A percentile compares a stretch with the other conserved stretches of the same genome.
phyloP scores from a whole-genome alignment of 306 rosid species.

The Cucurbita moschata region DNA sequence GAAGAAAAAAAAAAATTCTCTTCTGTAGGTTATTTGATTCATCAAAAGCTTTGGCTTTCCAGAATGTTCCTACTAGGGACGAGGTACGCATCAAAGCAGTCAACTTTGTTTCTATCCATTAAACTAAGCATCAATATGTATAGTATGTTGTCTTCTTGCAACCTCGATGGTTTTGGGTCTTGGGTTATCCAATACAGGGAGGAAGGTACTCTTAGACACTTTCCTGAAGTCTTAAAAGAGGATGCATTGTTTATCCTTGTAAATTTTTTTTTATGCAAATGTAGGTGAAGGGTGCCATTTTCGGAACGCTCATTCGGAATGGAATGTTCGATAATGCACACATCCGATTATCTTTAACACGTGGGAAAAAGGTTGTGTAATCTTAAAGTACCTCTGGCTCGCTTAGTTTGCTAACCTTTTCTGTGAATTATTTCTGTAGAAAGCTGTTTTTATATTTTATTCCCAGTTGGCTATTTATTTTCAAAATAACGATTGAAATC shows the following conservation, averaged over 20 bases:
- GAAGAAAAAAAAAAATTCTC: background rate
- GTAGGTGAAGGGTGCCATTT: conserved; percentile 77
- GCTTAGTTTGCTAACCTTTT: background rate
- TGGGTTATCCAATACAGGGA: background rate
- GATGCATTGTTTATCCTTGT: background rate
- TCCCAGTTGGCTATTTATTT: background rate
- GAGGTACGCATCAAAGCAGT: conserved; percentile 33
- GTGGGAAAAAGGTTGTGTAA: conserved; percentile 58
- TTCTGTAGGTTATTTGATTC: conserved; percentile 66
- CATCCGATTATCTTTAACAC: conserved; percentile 64
- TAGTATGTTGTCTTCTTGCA: background rate
- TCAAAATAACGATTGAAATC: background rate
- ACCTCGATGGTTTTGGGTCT: background rate
- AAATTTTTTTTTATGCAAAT: background rate
- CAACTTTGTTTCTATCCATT: background rate
- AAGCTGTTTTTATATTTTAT: background rate
- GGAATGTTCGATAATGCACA: conserved; percentile 77
- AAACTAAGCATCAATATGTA: background rate
- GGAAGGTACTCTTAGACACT: background rate
- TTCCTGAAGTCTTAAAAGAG: background rate
- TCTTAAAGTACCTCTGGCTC: background rate
- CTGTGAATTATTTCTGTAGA: background rate
- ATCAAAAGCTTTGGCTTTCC: conserved; percentile 76
- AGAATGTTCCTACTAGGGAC: conserved; percentile 51
- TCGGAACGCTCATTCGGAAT: conserved; percentile 56